phyloP scores from a whole-genome alignment of 2,329 filamentous ascomycete genomes.

The Cercospora sp. region DNA sequence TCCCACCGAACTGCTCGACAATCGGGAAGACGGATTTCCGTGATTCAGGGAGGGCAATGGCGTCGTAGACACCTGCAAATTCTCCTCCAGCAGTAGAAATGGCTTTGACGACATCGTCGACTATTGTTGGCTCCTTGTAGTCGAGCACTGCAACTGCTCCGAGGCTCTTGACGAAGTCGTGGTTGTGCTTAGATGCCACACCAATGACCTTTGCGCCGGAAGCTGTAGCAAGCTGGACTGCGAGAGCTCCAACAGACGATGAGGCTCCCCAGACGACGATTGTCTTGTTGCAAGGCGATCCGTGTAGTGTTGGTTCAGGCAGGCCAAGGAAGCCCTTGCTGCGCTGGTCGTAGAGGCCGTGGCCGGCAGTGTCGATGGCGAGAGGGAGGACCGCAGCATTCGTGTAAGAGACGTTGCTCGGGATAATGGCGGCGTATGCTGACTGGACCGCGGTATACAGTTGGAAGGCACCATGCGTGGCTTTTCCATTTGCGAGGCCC shows the following conservation, averaged over 20 bases:
- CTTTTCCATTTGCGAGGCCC: constrained; percentile 30
- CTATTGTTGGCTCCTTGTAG: constrained; percentile 38
- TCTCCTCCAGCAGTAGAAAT: constrained; percentile 42
- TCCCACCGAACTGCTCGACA: constrained; percentile 35
- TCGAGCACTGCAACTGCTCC: constrained; percentile 39
- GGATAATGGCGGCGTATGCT: constrained; percentile 42
- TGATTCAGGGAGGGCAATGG: constrained; percentile 32
- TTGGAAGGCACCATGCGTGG: constrained; percentile 38
- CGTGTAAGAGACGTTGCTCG: constrained; percentile 41
- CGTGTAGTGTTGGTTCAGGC: constrained; percentile 40
- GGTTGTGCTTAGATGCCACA: constrained; percentile 38
- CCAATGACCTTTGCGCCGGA: constrained; percentile 40
- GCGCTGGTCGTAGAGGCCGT: constrained; percentile 45
- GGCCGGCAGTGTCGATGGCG: constrained; percentile 47
- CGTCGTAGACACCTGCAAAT: constrained; percentile 47
- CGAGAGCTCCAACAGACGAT: constrained; percentile 39
- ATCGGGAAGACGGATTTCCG: constrained; percentile 31
- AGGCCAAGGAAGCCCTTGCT: constrained; percentile 40
- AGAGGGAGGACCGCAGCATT: constrained; percentile 47
- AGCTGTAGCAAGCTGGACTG: constrained; percentile 41
- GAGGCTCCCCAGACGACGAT: constrained; percentile 44
- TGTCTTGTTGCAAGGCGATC: constrained; percentile 40
- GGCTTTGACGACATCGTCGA: constrained; percentile 44
- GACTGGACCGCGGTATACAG: constrained; percentile 38
- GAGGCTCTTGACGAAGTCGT: constrained; percentile 34